phyloP scores from a whole-genome alignment of 129 eudicot species.

The Lactuca saligna region DNA sequence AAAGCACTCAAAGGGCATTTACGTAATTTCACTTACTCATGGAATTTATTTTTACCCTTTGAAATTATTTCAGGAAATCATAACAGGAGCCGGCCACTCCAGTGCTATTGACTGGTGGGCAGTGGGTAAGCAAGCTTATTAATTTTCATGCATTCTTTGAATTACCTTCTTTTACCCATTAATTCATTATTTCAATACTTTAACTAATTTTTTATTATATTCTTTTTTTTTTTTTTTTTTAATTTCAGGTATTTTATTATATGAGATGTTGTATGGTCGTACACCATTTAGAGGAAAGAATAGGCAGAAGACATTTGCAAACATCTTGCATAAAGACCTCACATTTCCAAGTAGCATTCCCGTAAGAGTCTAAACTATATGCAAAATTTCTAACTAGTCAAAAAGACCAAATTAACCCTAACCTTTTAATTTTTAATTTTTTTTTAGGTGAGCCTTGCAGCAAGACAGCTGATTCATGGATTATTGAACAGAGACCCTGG shows the following conservation, averaged over 20 bases:
- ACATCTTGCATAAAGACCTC: conserved; percentile 91
- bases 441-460: conserved; percentile 83
- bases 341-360: conserved; percentile 98
- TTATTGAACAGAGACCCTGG: conserved; percentile 80
- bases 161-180: too few relatives aligned
- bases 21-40: not conserved
- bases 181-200: not conserved
- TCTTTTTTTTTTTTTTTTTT: not conserved
- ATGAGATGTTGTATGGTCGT: conserved; percentile 96
- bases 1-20: not conserved
- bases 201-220: conserved; percentile 4
- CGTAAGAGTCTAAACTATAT: conserved; percentile 44
- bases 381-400: not conserved
- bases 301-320: conserved; percentile 94
- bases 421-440: not conserved
- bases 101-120: conserved; percentile 99
- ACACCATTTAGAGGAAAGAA: conserved; percentile 97
- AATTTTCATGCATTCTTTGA: not conserved
- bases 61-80: conserved; percentile 71
- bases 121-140: conserved; percentile 72
- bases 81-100: conserved; percentile 91
- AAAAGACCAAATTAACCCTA: not conserved
- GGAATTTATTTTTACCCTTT: not conserved
- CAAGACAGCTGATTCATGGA: conserved; percentile 88
- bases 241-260: conserved; percentile 64